Base-by-base conservation (phyloP, 257 asterid species). In the Anisodus tanguticus region DNA sequence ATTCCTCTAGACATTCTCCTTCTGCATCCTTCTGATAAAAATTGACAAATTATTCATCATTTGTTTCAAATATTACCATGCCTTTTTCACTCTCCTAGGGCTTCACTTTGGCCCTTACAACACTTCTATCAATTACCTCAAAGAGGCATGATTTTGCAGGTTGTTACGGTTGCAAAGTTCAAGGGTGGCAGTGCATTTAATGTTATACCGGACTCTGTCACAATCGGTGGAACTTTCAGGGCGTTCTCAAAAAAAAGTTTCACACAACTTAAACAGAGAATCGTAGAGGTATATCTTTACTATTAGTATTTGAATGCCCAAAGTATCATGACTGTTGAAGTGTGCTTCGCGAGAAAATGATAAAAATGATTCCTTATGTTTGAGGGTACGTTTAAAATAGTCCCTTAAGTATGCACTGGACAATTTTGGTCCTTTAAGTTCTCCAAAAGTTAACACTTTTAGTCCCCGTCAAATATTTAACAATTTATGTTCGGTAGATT, bases 171-270 rank as follows among this genome's bases (percentile, higher is more conserved):
- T 5, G 91, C 85, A 10, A 92, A 89, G 84, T 87, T 92, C 87
- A 82, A 90, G 79, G 94, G 94, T 6, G 97, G 97, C 31, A 82
- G 81, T 51, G 90, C 95, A 16, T 91, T 91, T 79, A 93, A 93
- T 45, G 94, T 92, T 59, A 92, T 92, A 53, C 97, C 95, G 0
- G 92, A 92, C 67, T 84, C 90, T 7, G 94, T 92, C 17, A 86
- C 89, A 15, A 85, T 93, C 6, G 95, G 94, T 66, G 95, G 97
- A 79, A 93, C 97, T 37, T 93, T 93, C 89, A 87, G 95, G 86
- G 92, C 95, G 2, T 91, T 85, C 79, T 92, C 97, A 26, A 83
- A 74, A 78, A 88, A 88, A 63, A 82, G 87, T 83, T 88, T 91
- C 57, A 10, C 62, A 78, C 93, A 90, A 81, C 93, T 93, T 83